Conservation (phyloP, 1,139 yeast genomes). For the Pichia sp. region DNA sequence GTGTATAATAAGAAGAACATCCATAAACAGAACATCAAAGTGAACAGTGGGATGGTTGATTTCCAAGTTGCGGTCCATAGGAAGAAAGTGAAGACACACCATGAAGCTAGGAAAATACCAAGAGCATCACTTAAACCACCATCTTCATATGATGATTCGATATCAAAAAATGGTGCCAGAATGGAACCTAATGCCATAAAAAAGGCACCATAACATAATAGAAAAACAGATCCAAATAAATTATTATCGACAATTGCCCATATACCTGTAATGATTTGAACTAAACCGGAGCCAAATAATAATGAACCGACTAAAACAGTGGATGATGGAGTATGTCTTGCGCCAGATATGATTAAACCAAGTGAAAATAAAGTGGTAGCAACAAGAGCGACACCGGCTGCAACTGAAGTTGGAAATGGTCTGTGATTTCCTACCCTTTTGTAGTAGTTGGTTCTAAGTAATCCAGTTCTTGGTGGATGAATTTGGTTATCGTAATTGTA, state of each 20-base stretch:
- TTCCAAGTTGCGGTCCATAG: conserved; percentile 34
- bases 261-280: conserved; percentile 57
- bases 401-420: conserved; percentile 27
- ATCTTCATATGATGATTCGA: conserved; percentile 22
- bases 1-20: conserved; percentile 36
- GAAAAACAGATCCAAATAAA: conserved; percentile 32
- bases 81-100: conserved; percentile 39
- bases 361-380: conserved; percentile 25
- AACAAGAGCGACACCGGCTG: conserved; percentile 26
- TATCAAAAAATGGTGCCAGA: conserved; percentile 29
- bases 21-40: conserved; percentile 31
- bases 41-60: conserved; percentile 35
- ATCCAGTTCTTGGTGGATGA: conserved; percentile 27
- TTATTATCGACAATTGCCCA: conserved; percentile 56
- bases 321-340: conserved; percentile 42
- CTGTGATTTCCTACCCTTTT: conserved; percentile 21
- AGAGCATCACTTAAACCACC: conserved; percentile 32
- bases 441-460: conserved; percentile 22
- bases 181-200: conserved; percentile 31
- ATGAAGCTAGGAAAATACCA: conserved; percentile 31
- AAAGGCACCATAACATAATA: conserved; percentile 32
- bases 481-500: conserved; percentile 12
- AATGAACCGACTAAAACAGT: conserved; percentile 41
- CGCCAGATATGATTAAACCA: conserved; percentile 39
- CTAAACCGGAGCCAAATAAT: conserved; percentile 56